Evolutionary conservation across 331 rosid genomes (phyloP).

Genomic region (Malus hybrid): DNA sequence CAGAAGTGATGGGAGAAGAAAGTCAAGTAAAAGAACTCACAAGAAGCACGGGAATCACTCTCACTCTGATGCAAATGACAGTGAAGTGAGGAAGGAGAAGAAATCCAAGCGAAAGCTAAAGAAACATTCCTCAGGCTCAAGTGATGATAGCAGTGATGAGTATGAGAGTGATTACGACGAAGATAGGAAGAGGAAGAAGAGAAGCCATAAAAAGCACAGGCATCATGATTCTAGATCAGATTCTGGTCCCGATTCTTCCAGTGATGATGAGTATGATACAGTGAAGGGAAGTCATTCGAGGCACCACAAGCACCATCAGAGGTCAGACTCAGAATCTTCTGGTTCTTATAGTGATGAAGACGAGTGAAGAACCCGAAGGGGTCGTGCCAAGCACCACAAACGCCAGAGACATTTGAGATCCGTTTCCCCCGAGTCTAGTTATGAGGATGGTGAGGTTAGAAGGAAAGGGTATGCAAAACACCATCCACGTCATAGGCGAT

Average conservation of each 20-base stretch:
- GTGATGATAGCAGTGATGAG: slow-evolving; percentile 44
- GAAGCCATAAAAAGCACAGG: slow-evolving; percentile 37
- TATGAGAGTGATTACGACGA: slow-evolving; percentile 39
- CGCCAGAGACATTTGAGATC: slow-evolving; percentile 15
- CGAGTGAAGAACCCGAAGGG: slow-evolving; percentile 33
- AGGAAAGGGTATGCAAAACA: slow-evolving; percentile 43
- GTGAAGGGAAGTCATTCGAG: slow-evolving; percentile 28
- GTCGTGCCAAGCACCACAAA: slow-evolving; percentile 30
- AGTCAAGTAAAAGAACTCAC: slow-evolving; percentile 45
- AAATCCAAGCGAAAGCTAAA: slow-evolving; percentile 44
- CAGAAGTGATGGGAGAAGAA: slow-evolving; percentile 38
- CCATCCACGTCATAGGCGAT: slow-evolving; percentile 29
- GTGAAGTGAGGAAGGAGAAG: slow-evolving; percentile 54
- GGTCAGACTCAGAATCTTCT: slow-evolving; percentile 41
- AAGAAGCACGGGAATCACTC: slow-evolving; percentile 31
- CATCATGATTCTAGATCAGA: slow-evolving; percentile 42
- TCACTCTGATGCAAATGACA: slow-evolving; percentile 48
- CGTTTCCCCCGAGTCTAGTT: slow-evolving; percentile 32
- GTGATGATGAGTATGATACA: slow-evolving; percentile 30
- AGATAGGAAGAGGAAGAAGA: slow-evolving; percentile 63
- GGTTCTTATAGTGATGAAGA: slow-evolving; percentile 28
- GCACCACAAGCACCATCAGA: slow-evolving; percentile 27
- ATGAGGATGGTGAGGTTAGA: slow-evolving; percentile 21
- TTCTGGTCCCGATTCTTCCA: slow-evolving; percentile 36
- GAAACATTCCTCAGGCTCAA: slow-evolving; percentile 38